Base-by-base conservation (phyloP, 73 alveolate genomes). In the Tetrahymena malaccensis region DNA sequence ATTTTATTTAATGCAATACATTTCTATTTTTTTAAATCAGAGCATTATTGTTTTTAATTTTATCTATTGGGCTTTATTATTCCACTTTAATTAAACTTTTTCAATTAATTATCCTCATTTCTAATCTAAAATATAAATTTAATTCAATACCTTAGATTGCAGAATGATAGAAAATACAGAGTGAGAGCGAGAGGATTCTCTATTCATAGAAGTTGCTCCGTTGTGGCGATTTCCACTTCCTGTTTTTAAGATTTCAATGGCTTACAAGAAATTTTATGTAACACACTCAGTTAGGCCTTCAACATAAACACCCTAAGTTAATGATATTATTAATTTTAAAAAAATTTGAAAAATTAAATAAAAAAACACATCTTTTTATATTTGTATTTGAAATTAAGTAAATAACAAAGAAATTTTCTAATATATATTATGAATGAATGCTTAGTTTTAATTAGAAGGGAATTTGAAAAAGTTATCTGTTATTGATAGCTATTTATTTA, bases 151-250 rank as follows among this genome's bases (percentile, higher is more conserved):
- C 38, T 89, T 94, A 27, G 96, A 97, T 97, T 99, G 99, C 34
- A 99, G 94, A 94, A 97, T 93, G 35, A 99, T 98, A 33, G 99
- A 98, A 58, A 99, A 98, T 85, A 99, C 98, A n/a, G 99, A 99
- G 98, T 99, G 99, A 58, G 99, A 98, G 70, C 99, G 93, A 56
- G 99, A 96, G 21, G 99, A 98, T 96, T 96, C 97, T 37, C 96
- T 96, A 94, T 99, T 99, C 99, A 98, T 98, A 25, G 97, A 94
- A 17, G 99, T 99, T 44, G 98, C 96, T 35, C 98, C 97, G 58
- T 98, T 98, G 93, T 98, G 97, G 96, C 99, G 98, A 96, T 98
- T 97, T 93, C 96, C 97, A 95, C 98, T 97, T 22, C 99, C 99
- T 96, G 95, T 89, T 44, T 96, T 98, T 85, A 99, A 95, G 83